Conservation (phyloP, 192 early-diverging fungal species). For the Coemansia sp. region DNA sequence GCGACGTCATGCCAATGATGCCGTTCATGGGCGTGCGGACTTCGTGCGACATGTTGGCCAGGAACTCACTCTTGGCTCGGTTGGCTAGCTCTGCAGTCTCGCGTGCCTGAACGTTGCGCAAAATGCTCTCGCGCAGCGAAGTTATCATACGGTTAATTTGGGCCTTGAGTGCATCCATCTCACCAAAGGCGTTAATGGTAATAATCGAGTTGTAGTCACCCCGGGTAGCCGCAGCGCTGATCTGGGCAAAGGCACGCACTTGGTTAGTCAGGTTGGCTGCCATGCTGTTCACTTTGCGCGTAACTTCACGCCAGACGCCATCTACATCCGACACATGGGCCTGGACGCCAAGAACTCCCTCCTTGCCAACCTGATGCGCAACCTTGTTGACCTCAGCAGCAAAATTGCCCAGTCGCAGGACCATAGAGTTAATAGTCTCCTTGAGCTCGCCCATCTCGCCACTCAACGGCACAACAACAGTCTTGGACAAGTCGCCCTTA, state of each 20-base stretch:
- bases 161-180: slow-evolving; percentile 82
- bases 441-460: slow-evolving; percentile 66
- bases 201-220: slow-evolving; percentile 75
- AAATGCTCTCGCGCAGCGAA: slow-evolving; percentile 73
- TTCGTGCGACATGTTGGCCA: slow-evolving; percentile 83
- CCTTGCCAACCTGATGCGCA: slow-evolving; percentile 66
- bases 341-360: slow-evolving; percentile 77
- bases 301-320: slow-evolving; percentile 78
- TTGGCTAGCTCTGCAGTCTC: slow-evolving; percentile 82
- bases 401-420: slow-evolving; percentile 61
- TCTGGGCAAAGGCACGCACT: slow-evolving; percentile 80
- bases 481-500: slow-evolving; percentile 59
- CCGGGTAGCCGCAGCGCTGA: slow-evolving; percentile 70
- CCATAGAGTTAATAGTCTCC: slow-evolving; percentile 66
- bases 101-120: slow-evolving; percentile 76
- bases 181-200: slow-evolving; percentile 77
- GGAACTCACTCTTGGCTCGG: slow-evolving; percentile 73
- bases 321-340: slow-evolving; percentile 71
- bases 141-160: slow-evolving; percentile 87
- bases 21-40: slow-evolving; percentile 85
- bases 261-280: slow-evolving; percentile 73
- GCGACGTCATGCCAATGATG: slow-evolving; percentile 73
- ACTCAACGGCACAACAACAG: slow-evolving; percentile 55
- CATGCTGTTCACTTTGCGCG: slow-evolving; percentile 76
- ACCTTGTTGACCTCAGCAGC: slow-evolving; percentile 66